Evolutionary conservation across 768 basidiomycete species (phyloP).

Genomic region (Rhodotorula toruloides): DNA sequence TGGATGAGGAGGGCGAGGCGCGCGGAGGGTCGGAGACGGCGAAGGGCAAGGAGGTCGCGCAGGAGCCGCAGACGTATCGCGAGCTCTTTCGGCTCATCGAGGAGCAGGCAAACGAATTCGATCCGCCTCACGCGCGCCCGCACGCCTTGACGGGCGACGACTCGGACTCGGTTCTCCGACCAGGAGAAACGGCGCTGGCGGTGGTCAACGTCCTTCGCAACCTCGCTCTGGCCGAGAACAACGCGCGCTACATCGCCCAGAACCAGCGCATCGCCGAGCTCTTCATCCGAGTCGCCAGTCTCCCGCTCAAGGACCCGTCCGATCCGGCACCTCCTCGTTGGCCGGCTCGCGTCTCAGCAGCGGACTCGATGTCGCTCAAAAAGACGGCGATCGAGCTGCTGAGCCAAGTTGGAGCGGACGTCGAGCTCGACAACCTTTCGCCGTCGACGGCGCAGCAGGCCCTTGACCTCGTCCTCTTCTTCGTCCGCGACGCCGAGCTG

Average conservation of each 20-base stretch:
- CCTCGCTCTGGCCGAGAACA: slow-evolving; percentile 69
- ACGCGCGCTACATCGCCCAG: slow-evolving; percentile 60
- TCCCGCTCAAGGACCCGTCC: slow-evolving; percentile 11
- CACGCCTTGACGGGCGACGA: not conserved
- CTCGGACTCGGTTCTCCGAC: not conserved
- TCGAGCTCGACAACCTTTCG: slow-evolving; percentile 53
- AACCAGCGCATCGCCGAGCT: slow-evolving; percentile 63
- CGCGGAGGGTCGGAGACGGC: not conserved
- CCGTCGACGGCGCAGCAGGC: not conserved
- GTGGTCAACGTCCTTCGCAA: slow-evolving; percentile 79
- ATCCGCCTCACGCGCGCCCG: not conserved
- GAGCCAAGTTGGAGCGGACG: slow-evolving; percentile 56
- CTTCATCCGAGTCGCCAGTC: slow-evolving; percentile 54
- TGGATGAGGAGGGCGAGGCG: slow-evolving; percentile 41
- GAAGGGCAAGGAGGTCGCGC: too few species aligned
- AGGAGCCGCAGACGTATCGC: slow-evolving; percentile 43
- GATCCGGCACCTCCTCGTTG: slow-evolving; percentile 44
- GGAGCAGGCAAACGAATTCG: slow-evolving; percentile 26
- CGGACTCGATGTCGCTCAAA: slow-evolving; percentile 66
- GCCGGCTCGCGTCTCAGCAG: slow-evolving; percentile 61
- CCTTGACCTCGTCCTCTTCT: slow-evolving; percentile 43
- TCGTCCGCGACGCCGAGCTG: slow-evolving; percentile 44
- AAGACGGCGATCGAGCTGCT: slow-evolving; percentile 71
- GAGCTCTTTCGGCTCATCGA: slow-evolving; percentile 25
- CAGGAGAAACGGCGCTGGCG: slow-evolving; percentile 59